Conservation (phyloP, 192 early-diverging fungal species). For the Podila minutissima region DNA sequence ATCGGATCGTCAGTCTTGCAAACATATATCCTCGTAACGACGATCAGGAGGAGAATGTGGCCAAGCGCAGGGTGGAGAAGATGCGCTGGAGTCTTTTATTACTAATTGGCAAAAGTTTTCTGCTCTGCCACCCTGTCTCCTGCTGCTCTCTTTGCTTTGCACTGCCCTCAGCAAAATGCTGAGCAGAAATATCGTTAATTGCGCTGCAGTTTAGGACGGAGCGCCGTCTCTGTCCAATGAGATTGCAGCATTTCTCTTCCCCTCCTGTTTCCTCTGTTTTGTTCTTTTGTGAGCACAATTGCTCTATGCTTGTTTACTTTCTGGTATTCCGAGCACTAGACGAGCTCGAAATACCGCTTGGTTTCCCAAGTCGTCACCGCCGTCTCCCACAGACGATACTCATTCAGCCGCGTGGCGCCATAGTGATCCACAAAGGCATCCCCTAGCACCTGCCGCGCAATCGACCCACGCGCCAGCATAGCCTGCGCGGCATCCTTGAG, state of each 20-base stretch:
- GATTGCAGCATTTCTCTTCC: background rate
- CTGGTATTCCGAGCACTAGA: conserved; percentile 40
- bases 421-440: conserved; percentile 83
- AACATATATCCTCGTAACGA: too few species aligned
- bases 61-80: too few species aligned
- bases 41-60: too few species aligned
- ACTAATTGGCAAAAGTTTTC: too few species aligned
- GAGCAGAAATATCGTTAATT: background rate
- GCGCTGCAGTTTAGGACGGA: background rate
- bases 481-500: conserved; percentile 66
- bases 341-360: conserved; percentile 66
- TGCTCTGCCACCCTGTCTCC: background rate
- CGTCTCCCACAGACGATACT: conserved; percentile 74
- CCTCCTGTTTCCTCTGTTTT: background rate
- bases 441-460: conserved; percentile 75
- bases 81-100: too few species aligned
- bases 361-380: conserved; percentile 79
- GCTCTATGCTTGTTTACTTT: background rate
- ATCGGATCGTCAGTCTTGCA: too few species aligned
- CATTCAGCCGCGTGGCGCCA: conserved; percentile 71
- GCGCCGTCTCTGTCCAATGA: background rate
- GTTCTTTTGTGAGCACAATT: background rate
- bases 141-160: background rate
- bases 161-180: background rate
- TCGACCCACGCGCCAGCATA: conserved; percentile 68